Evolutionary conservation across 140 eudicot species (phyloP), one percentile per base, ranked within the genome.

Genomic region (Stevia rebaudiana): DNA sequence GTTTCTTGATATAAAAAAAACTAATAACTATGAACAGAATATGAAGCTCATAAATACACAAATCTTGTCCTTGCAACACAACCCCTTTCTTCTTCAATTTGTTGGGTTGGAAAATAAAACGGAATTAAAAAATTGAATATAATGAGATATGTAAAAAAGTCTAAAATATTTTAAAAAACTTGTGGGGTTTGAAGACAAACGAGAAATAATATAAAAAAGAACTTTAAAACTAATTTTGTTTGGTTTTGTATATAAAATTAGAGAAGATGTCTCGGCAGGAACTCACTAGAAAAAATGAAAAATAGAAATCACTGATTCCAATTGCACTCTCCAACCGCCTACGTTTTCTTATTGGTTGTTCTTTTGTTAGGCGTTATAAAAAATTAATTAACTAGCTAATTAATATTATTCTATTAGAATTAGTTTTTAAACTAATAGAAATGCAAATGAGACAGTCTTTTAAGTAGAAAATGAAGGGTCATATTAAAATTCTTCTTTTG

Each of bases 241-340:
- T 60, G 56, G 59, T 25, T 39, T 18, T 33, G 21, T 42, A 54
- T 52, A 69, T 15, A 48, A 56, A 70, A 53, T 67, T 22, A 44
- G 21, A 42, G 50, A 81, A 81, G 76, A 83, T 85, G 95, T 77
- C 86, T 42, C 61, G 75, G 76, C 80, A 79, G 89, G 94, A 80
- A 84, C 75, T 82, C 94, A 86, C 90, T 78, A 76, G 91, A n/a
- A n/a, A n/a, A n/a, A n/a, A n/a, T n/a, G n/a, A n/a, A n/a, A n/a
- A n/a, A n/a, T n/a, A n/a, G n/a, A 90, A 59, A 78, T 61, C 76
- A 69, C 78, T 75, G 78, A 68, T 85, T 84, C 86, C 85, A 67
- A 72, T 90, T 84, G 88, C 94, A 71, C 91, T 67, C 78, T 82
- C 77, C 76, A 90, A 90, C 97, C 89, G 95, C 88, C 91, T 87